Evolutionary conservation across 148 eudicot species (phyloP).

Genomic region (Drosera capensis): DNA sequence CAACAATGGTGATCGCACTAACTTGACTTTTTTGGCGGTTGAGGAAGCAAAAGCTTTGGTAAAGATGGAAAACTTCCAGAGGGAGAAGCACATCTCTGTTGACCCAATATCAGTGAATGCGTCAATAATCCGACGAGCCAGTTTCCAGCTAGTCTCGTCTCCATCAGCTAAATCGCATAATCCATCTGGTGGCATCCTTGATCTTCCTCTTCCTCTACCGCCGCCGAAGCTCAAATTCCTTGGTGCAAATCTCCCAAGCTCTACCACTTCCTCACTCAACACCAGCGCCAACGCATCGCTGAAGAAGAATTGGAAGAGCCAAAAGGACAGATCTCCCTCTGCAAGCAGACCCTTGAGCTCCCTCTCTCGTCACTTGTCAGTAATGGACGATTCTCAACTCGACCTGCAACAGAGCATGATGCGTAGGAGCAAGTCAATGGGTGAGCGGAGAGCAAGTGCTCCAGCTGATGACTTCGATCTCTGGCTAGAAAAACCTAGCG

Average conservation of each 20-base stretch:
- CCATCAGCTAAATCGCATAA: constrained; percentile 7
- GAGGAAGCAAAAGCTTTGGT: constrained; percentile 18
- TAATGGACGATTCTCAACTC: constrained; percentile 34
- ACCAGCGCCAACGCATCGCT: constrained; percentile 7
- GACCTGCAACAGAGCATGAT: constrained; percentile 28
- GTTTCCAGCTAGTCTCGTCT: constrained; percentile 17
- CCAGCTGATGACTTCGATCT: constrained; percentile 49
- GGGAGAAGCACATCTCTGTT: constrained; percentile 62
- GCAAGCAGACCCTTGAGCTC: constrained; percentile 4
- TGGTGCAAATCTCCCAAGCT: constrained; percentile 49
- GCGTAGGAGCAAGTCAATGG: constrained; percentile 44
- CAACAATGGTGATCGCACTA: too few species aligned
- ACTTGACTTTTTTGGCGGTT: constrained; percentile 20
- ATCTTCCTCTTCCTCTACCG: constrained; percentile 12
- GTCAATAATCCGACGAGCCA: constrained; percentile 12
- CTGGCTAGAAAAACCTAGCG: constrained; percentile 18
- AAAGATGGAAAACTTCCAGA: constrained; percentile 14
- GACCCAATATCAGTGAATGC: constrained; percentile 68
- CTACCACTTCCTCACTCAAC: constrained; percentile 41
- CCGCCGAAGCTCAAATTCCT: constrained; percentile 38
- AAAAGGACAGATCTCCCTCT: constrained; percentile 7
- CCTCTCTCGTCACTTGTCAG: constrained; percentile 25
- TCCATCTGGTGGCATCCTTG: neutral
- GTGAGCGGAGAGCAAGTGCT: constrained; percentile 36
- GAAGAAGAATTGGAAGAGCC: constrained; percentile 20